Evolutionary conservation across 1,284 basidiomycete species (phyloP), one percentile per base, ranked within the genome.

Genomic region (Boletus semigastroideus): DNA sequence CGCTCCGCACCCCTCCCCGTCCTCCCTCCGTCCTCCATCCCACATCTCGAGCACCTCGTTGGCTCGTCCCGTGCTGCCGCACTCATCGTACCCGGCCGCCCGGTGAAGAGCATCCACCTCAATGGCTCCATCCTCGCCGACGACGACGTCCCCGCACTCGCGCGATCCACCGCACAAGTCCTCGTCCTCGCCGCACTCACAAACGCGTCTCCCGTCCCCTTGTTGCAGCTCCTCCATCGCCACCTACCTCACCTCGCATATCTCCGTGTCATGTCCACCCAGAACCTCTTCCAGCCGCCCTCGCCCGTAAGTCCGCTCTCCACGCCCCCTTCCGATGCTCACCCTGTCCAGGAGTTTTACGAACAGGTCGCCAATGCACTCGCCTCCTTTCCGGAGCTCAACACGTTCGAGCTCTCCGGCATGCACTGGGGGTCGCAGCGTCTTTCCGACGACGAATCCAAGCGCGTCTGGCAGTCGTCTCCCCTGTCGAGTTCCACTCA

Each of bases 381-480:
- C 55, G 72, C 75, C n/a, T 74, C 75, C 4, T 75, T 89, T 54
- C 72, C 78, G 19, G 67, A 77, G 46, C 74, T 90, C 27, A 69
- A 75, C 53, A 77, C 78, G 39, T 87, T 89, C 62, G 86, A 89
- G 63, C 77, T 89, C 33, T 84, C 78, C 41, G 86, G 87, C 33
- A 80, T 88, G 70, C 84, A 85, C 56, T 90, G 86, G 86, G 75
- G 71, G 31, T 77, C 78, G 5, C 71, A 71, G 17, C 72, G 66
- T 42, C 73, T 74, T 57, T 56, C 63, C 33, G 67, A 73, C 49
- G 70, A 72, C 16, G 58, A 59, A 8, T 55, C 59, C 40, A 72
- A 64, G 51, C 71, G 73, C 22, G 69, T 76, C 10, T 83, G 81
- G 82, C 78, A 79, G 62, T 77, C 79, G 5, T 70, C 75, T 46